Conservation (phyloP, 1,284 basidiomycete genomes). For the Wolfiporia cocos region DNA sequence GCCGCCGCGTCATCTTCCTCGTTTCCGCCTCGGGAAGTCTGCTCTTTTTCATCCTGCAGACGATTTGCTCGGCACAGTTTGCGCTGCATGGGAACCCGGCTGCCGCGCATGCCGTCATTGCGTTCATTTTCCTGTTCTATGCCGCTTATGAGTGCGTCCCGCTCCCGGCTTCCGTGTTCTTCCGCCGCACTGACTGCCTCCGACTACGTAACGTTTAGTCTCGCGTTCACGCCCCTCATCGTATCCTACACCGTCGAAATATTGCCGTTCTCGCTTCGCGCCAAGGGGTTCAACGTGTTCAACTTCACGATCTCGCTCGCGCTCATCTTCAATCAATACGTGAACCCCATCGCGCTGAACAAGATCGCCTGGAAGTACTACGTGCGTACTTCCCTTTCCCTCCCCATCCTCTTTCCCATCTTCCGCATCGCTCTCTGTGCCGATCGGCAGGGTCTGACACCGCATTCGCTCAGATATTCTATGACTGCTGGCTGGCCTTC, state of each 20-base stretch:
- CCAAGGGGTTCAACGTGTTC: conserved; percentile 75
- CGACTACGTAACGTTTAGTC: conserved; percentile 26
- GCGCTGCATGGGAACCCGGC: conserved; percentile 33
- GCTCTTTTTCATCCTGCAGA: conserved; percentile 66
- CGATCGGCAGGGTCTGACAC: background rate
- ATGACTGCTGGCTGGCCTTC: conserved; percentile 60
- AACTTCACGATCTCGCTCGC: conserved; percentile 60
- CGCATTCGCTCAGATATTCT: conserved; percentile 43
- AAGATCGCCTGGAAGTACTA: conserved; percentile 48
- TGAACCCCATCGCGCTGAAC: conserved; percentile 68
- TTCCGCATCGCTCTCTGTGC: background rate
- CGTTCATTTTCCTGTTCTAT: conserved; percentile 74
- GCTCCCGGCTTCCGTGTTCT: background rate
- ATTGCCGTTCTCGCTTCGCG: conserved; percentile 64
- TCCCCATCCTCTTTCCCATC: background rate
- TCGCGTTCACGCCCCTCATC: conserved; percentile 71
- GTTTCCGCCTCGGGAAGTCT: conserved; percentile 62
- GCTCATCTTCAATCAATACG: conserved; percentile 77
- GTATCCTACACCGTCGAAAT: conserved; percentile 75
- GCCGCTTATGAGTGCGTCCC: conserved; percentile 55
- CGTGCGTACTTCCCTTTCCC: conserved; percentile 15
- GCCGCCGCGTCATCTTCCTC: conserved; percentile 63
- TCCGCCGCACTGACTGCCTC: background rate
- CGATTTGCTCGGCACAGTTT: conserved; percentile 63
- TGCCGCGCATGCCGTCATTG: conserved; percentile 65